Evolutionary conservation across 306 rosid genomes (phyloP), one percentile per base, ranked within the genome.

Genomic region (Pterocarpus macrocarpus): DNA sequence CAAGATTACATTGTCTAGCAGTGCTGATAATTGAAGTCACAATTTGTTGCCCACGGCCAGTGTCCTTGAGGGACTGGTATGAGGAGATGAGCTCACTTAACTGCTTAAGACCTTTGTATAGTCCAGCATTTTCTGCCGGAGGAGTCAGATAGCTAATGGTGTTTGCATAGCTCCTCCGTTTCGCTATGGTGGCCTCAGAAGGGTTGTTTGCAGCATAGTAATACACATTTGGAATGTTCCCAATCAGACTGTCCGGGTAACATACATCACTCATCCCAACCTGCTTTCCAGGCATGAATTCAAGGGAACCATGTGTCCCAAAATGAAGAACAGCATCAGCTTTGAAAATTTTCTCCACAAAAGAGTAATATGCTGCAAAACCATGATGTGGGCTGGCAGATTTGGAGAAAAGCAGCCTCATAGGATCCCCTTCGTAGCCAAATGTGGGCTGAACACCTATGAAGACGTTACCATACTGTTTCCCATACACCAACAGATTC

Each of bases 301-400:
- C 99, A 41, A 95, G 99, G 13, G 99, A 95, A 59, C 98, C 97
- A 22, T 95, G 99, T 71, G 98, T 95, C 28, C 99, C 99, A 57
- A 95, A 95, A 83, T 95, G 99, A 83, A 95, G 98, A 59, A 95
- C 99, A 45, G 91, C 90, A 80, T 95, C 99, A 7, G 99, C 99
- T 87, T 90, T 89, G 90, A 95, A 93, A 53, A 93, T 88, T 77
- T 93, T 96, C 83, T 96, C 98, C 3, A 96, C 93, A 75, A 87
- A 96, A 13, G 99, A 90, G 80, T 96, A 96, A 73, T 89, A 93
- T 52, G 99, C 98, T 52, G 99, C 99, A 83, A 96, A 96, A 7
- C 98, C 99, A 59, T 96, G 99, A 86, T 96, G 99, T 4, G 99
- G 99, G 83, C 99, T 93, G 28, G 98, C 99, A 34, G 98, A 96